Evolutionary conservation across 208 protist genomes (phyloP), one percentile per base, ranked within the genome.

Genomic region (Trypanosoma scelopori): DNA sequence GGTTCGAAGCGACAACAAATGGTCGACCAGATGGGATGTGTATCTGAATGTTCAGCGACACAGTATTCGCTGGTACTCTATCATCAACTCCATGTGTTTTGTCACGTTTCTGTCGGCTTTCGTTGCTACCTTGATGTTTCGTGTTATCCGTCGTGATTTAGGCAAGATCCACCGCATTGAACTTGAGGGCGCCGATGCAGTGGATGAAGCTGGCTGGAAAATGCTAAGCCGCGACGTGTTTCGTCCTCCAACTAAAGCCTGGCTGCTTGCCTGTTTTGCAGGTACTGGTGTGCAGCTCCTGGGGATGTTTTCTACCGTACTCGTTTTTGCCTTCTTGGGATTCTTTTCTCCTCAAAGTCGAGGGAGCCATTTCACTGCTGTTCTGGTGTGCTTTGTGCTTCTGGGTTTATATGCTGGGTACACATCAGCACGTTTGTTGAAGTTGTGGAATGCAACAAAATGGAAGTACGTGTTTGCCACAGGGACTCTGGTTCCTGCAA

Each of bases 151-250:
- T 59, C 73, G 84, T 15, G 98, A 99, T 74, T 85, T 99, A 53
- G 69, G 80, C 22, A 57, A 76, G 20, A 92, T 98, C 60, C 39
- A 42, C 52, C 42, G 48, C 85, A 57, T 49, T 93, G 75, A 81
- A 16, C 15, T 64, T 37, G 39, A 61, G n/a, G 75, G 91, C 13
- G 2, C 91, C 97, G 87, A 95, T 37, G 56, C 56, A 4, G 25
- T 72, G 30, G 90, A 96, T 55, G 85, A 94, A 37, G 91, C 78
- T 22, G 80, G 82, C 23, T 99, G 98, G 97, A 99, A 99, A 77
- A 85, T 99, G 22, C 82, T 99, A 13, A 82, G 89, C 65, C 97
- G 95, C 32, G 98, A 99, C 74, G 97, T 98, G 6, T 99, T 99
- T 81, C 93, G 97, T 18, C 69, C 92, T 4, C 98, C 98, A n/a